Evolutionary conservation across 306 rosid genomes (phyloP).

Genomic region (Cucurbita argyrosperma): DNA sequence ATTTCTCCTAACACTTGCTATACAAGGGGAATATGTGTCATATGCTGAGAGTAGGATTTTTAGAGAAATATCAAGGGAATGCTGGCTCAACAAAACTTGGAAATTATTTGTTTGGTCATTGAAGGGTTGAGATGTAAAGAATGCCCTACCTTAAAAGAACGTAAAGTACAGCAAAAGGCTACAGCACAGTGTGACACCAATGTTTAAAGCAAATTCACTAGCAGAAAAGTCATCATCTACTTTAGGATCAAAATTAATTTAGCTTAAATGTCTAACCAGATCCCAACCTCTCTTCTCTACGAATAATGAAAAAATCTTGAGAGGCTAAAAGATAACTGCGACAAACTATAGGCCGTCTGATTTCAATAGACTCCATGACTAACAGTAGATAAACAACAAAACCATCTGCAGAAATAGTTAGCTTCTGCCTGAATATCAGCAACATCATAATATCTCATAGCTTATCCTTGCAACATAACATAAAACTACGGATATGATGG

Average conservation of each 20-base stretch:
- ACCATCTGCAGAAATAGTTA: neutral
- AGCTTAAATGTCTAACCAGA: neutral
- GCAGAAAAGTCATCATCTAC: neutral
- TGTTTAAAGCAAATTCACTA: neutral
- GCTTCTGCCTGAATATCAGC: neutral
- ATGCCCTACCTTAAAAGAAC: neutral
- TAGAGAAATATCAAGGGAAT: neutral
- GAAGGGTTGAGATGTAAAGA: neutral
- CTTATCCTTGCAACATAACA: neutral
- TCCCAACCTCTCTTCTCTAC: neutral
- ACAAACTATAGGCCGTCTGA: neutral
- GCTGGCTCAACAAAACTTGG: neutral
- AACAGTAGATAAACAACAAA: neutral
- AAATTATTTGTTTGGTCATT: neutral
- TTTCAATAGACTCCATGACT: neutral
- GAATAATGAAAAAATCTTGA: neutral
- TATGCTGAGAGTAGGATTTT: neutral
- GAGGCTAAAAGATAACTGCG: neutral
- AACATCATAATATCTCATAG: neutral
- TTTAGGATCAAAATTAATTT: neutral
- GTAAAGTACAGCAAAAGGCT: neutral
- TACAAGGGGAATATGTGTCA: neutral
- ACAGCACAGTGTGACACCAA: neutral
- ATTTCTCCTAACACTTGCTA: neutral
- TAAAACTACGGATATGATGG: neutral